These are phyloP conservation scores for Nakazawaea ambrosiae DNA, from an alignment of 805 yeast genomes.

Conservation along the genomic window DNA sequence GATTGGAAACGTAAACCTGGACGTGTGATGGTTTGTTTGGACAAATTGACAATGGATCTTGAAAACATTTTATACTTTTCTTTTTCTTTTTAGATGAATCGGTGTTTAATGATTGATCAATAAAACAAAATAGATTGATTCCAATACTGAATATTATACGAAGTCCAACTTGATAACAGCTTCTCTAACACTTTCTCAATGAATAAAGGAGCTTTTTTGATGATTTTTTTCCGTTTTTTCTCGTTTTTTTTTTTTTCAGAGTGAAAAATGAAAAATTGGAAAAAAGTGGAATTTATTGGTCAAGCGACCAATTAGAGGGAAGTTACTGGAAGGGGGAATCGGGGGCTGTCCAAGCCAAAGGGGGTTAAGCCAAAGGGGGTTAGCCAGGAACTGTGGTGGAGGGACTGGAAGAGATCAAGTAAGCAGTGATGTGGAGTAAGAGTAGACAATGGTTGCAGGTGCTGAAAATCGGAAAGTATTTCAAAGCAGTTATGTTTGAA, in stretches of 20 bases:
- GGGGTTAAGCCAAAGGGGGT: too few species aligned
- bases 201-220: not conserved
- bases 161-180: too few species aligned
- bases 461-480: too few species aligned
- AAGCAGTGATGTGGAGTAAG: too few species aligned
- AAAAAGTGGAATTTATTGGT: not conserved
- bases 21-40: slow-evolving; percentile 9
- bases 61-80: slow-evolving; percentile 14
- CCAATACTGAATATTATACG: not conserved
- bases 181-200: not conserved
- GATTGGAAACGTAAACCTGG: slow-evolving; percentile 28
- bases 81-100: not conserved
- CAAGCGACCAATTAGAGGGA: not conserved
- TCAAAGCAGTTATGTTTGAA: too few species aligned
- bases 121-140: too few species aligned
- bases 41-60: slow-evolving; percentile 13
- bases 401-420: too few species aligned
- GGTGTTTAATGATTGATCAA: not conserved
- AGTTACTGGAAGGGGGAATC: not conserved
- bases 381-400: too few species aligned
- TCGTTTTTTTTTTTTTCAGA: slow-evolving; percentile 3
- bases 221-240: not conserved
- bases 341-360: too few species aligned
- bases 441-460: too few species aligned
- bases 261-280: too few species aligned